These are phyloP conservation scores for Ziziphus jujuba DNA, from an alignment of 306 rosid genomes.

Conservation along the genomic window DNA sequence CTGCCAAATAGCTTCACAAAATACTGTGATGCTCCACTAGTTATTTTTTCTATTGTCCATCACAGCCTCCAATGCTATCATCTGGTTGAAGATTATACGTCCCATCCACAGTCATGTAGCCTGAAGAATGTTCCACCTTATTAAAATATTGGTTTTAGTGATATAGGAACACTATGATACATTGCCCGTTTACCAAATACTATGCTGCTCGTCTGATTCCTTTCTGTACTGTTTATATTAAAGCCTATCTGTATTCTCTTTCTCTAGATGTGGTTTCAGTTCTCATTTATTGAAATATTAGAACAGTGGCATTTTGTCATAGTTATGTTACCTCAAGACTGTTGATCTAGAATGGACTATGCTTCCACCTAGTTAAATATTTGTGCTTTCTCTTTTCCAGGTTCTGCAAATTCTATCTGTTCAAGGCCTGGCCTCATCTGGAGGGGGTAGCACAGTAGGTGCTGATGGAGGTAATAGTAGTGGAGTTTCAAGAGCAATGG, in stretches of 20 bases:
- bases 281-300: too few relatives aligned
- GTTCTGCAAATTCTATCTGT: conserved; percentile 80
- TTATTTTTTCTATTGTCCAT: not conserved
- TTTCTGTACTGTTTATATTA: too few relatives aligned
- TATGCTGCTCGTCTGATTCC: too few relatives aligned
- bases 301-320: too few relatives aligned
- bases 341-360: not conserved
- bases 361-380: conserved; percentile 25
- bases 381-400: conserved; percentile 49
- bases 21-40: not conserved
- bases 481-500: conserved; percentile 91
- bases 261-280: not conserved
- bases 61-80: not conserved
- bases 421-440: conserved; percentile 85
- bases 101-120: too few relatives aligned
- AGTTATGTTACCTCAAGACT: not conserved
- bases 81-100: not conserved
- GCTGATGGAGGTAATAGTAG: conserved; percentile 79
- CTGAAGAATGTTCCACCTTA: too few relatives aligned
- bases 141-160: too few relatives aligned
- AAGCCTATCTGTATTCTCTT: not conserved
- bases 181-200: too few relatives aligned
- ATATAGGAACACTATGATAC: too few relatives aligned
- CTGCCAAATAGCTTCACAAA: too few relatives aligned
- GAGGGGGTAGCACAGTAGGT: conserved; percentile 65